Evolutionary conservation across 2,329 filamentous ascomycete genomes (phyloP).

Genomic region (Aspergillus fructus): DNA sequence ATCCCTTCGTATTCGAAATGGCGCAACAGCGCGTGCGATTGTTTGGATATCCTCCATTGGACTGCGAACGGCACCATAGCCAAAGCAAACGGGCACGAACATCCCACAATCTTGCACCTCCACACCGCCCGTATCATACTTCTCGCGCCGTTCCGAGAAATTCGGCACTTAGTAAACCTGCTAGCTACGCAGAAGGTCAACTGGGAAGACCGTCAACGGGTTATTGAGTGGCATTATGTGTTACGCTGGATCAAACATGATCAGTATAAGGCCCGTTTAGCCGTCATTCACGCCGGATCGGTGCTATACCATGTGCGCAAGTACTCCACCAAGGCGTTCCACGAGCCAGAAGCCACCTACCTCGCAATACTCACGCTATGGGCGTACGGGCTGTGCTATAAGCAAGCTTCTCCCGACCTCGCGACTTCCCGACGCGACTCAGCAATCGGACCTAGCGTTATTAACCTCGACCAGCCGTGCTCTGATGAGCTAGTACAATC

Average conservation of each 20-base stretch:
- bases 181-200: slow-evolving; percentile 33
- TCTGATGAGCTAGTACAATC: slow-evolving; percentile 60
- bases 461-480: slow-evolving; percentile 55
- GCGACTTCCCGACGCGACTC: slow-evolving; percentile 15
- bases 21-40: slow-evolving; percentile 45
- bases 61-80: slow-evolving; percentile 54
- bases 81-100: slow-evolving; percentile 51
- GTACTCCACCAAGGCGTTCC: slow-evolving; percentile 50
- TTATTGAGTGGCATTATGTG: slow-evolving; percentile 42
- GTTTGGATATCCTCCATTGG: slow-evolving; percentile 59
- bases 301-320: slow-evolving; percentile 54
- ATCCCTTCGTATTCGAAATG: slow-evolving; percentile 49
- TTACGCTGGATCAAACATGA: slow-evolving; percentile 52
- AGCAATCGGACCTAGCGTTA: slow-evolving; percentile 43
- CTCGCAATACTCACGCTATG: slow-evolving; percentile 49
- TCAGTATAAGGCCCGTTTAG: slow-evolving; percentile 57
- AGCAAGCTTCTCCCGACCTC: slow-evolving; percentile 32
- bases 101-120: slow-evolving; percentile 56
- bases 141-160: slow-evolving; percentile 49
- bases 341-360: slow-evolving; percentile 48
- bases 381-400: slow-evolving; percentile 45
- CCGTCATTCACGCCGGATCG: slow-evolving; percentile 55
- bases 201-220: slow-evolving; percentile 29
- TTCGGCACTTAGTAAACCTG: slow-evolving; percentile 44
- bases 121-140: slow-evolving; percentile 56